A percentile compares a stretch with the other conserved stretches of the same genome.
These are phyloP conservation scores for Xanthoceras sorbifolium DNA, from an alignment of 345 rosid species.

Conservation along the genomic window DNA sequence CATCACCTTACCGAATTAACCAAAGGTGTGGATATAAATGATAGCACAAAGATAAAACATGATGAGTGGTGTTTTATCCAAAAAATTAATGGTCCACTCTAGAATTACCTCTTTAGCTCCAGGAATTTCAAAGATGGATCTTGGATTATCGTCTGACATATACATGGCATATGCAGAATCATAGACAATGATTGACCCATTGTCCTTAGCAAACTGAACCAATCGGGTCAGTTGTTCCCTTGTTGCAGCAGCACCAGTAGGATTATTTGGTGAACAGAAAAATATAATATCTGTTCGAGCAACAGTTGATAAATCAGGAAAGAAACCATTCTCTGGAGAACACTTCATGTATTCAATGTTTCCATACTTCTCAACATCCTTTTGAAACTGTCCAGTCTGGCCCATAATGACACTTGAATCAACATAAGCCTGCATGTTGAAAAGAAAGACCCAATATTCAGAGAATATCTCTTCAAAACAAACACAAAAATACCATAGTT, in stretches of 20 bases:
- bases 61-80: neutral
- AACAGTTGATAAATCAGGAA: constrained; percentile 80
- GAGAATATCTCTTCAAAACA: neutral
- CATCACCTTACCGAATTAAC: neutral
- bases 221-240: constrained; percentile 74
- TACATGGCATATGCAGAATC: constrained; percentile 96
- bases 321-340: constrained; percentile 92
- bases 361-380: constrained; percentile 61
- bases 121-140: constrained; percentile 90
- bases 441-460: neutral
- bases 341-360: constrained; percentile 94
- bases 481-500: constrained; percentile 7
- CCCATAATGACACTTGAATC: constrained; percentile 98
- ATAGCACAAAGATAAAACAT: neutral
- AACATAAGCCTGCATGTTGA: constrained; percentile 75
- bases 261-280: constrained; percentile 97
- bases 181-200: constrained; percentile 88
- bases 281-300: constrained; percentile 80
- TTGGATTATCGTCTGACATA: constrained; percentile 83
- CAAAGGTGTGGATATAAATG: too few relatives aligned
- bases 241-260: constrained; percentile 93
- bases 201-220: constrained; percentile 83
- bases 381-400: constrained; percentile 75
- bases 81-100: neutral
- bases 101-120: constrained; percentile 88